Evolutionary conservation across 495 filamentous ascomycete genomes (phyloP).

Genomic region (Penicillium daleae): DNA sequence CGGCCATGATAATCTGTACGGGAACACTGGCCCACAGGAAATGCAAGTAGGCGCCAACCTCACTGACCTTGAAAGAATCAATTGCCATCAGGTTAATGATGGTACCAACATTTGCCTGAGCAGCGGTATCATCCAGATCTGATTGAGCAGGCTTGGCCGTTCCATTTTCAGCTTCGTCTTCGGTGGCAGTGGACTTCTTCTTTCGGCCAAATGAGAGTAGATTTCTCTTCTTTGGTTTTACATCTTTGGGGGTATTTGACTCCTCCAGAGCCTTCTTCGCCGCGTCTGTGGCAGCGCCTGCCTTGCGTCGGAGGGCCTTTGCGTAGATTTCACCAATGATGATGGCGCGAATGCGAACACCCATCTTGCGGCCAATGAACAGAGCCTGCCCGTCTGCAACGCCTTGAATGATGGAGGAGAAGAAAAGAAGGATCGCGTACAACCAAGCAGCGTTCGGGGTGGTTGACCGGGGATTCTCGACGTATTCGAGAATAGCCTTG

Average conservation of each 20-base stretch:
- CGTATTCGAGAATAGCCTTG: conserved; percentile 87
- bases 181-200: conserved; percentile 45
- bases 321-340: conserved; percentile 98
- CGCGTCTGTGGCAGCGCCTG: conserved; percentile 68
- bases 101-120: conserved; percentile 88
- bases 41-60: conserved; percentile 89
- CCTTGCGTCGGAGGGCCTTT: conserved; percentile 92
- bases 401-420: conserved; percentile 76
- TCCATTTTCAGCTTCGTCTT: conserved; percentile 36
- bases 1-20: conserved; percentile 75
- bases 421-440: conserved; percentile 86
- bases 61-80: conserved; percentile 97
- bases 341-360: conserved; percentile 88
- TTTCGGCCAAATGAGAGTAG: conserved; percentile 61
- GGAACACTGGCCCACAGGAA: conserved; percentile 87
- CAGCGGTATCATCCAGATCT: conserved; percentile 52
- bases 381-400: conserved; percentile 85
- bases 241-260: conserved; percentile 24
- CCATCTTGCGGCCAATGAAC: conserved; percentile 91
- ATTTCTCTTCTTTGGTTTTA: conserved; percentile 52
- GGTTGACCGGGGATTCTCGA: conserved; percentile 77
- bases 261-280: conserved; percentile 48
- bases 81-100: conserved; percentile 99
- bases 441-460: conserved; percentile 94
- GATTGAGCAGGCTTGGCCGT: conserved; percentile 38